phyloP scores from a whole-genome alignment of 1,139 yeast species.

The Protomyces pachydermus region DNA sequence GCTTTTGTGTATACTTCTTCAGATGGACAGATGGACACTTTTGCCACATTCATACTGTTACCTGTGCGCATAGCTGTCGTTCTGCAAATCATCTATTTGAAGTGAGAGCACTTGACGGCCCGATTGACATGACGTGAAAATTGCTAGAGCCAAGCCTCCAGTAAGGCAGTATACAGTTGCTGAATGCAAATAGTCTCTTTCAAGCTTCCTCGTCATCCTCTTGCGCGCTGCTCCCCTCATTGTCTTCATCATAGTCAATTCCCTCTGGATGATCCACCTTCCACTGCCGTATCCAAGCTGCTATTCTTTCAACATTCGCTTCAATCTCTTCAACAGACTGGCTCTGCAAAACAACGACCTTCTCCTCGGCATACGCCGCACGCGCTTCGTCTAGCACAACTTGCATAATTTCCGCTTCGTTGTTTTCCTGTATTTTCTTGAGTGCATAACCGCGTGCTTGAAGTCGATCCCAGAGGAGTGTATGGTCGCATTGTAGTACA shows the following conservation, averaged over 20 bases:
- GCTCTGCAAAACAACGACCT: constrained; percentile 74
- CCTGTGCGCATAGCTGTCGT: no score
- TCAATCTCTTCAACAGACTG: constrained; percentile 72
- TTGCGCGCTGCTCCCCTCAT: not conserved
- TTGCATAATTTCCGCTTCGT: constrained; percentile 97
- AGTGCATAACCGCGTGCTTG: constrained; percentile 65
- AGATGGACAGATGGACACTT: no score
- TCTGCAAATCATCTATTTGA: no score
- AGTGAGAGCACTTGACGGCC: no score
- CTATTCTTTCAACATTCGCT: constrained; percentile 68
- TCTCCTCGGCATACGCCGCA: constrained; percentile 70
- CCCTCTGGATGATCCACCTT: constrained; percentile 32
- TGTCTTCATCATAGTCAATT: not conserved
- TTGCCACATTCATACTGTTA: no score
- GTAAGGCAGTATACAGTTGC: no score
- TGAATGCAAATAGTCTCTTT: not conserved
- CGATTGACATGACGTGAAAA: no score
- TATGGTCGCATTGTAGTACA: constrained; percentile 74
- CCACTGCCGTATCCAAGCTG: constrained; percentile 75
- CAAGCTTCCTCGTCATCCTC: not conserved
- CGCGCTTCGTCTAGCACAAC: constrained; percentile 80
- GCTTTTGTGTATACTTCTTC: no score
- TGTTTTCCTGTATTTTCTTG: constrained; percentile 77
- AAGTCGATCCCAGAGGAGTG: constrained; percentile 67
- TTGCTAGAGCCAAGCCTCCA: no score